Evolutionary conservation across 1,139 yeast species (phyloP).

Genomic region (Saccharomyces hybrid): DNA sequence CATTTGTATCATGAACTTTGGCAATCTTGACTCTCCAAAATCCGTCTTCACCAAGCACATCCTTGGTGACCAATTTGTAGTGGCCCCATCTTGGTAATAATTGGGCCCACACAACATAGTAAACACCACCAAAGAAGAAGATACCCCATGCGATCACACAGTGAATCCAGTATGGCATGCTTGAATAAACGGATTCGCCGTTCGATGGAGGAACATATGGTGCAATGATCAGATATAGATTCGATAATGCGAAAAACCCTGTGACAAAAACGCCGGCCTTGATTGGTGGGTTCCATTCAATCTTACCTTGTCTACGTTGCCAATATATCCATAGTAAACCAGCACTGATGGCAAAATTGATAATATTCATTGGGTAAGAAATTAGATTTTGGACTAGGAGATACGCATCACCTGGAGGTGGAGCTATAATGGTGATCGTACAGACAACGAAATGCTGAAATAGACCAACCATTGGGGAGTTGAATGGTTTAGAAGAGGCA

Average conservation of each 20-base stretch:
- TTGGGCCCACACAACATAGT: slow-evolving; percentile 64
- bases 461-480: slow-evolving; percentile 41
- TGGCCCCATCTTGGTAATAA: slow-evolving; percentile 53
- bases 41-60: slow-evolving; percentile 60
- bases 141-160: slow-evolving; percentile 80
- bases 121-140: slow-evolving; percentile 60
- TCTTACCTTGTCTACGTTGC: slow-evolving; percentile 44
- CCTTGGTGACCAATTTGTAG: slow-evolving; percentile 51
- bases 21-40: slow-evolving; percentile 64
- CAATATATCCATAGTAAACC: slow-evolving; percentile 62
- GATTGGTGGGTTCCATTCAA: slow-evolving; percentile 70
- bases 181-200: slow-evolving; percentile 59
- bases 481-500: slow-evolving; percentile 49
- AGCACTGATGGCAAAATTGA: slow-evolving; percentile 63
- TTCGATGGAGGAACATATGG: slow-evolving; percentile 72
- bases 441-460: slow-evolving; percentile 49
- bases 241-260: slow-evolving; percentile 57
- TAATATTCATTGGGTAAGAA: slow-evolving; percentile 66
- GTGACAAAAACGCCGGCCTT: slow-evolving; percentile 59
- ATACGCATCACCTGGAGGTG: slow-evolving; percentile 76
- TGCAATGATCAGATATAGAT: slow-evolving; percentile 64
- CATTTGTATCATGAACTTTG: slow-evolving; percentile 30
- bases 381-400: slow-evolving; percentile 66
- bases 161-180: slow-evolving; percentile 71
- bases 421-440: slow-evolving; percentile 48